Base-by-base conservation (phyloP, 208 protist species). In the Trypanosomatidae sp. region DNA sequence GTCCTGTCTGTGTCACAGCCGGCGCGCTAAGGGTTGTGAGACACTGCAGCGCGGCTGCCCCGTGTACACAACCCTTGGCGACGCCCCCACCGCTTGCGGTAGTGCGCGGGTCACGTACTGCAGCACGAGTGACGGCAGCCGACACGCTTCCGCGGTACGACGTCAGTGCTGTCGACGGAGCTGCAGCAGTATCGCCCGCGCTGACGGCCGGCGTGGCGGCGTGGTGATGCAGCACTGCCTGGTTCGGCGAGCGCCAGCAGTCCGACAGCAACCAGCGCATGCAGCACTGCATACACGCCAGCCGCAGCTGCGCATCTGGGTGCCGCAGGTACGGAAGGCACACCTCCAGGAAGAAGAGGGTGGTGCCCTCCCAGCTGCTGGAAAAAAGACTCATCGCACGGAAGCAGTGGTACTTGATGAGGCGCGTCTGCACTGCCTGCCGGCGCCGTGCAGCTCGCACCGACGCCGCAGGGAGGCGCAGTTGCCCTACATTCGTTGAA, bases 311-410 rank as follows among this genome's bases (percentile, higher is more conserved):
- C 0, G 82, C 69, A 59, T 95, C 81, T 8, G 76, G 82, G 69
- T 95, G 88, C 66, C 70, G 72, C 41, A 93, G 70, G 64, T 95
- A 95, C 30, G 88, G 88, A 50, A 84, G 71, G 79, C 91, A 95
- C 12, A 91, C 81, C 39, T 89, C 81, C 19, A 91, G 47, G 66
- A 91, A 91, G 68, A 91, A 89, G 33, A 78, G 71, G 2, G 82
- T 83, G 6, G 81, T 84, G 22, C 85, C 82, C 64, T 87, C 83
- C 85, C 87, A 91, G 67, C 72, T 73, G 66, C 76, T 83, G 70
- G 70, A 84, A 73, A 90, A 85, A 46, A 82, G 75, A 39, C 86
- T 70, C 46, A 92, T 70, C 13, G 89, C 76, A 44, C 83, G 85
- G 64, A 95, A 95, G 72, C 88, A 91, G 56, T 88, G 82, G 39